These are phyloP conservation scores for Candida boidinii DNA, from an alignment of 805 yeast species.

Conservation along the genomic window DNA sequence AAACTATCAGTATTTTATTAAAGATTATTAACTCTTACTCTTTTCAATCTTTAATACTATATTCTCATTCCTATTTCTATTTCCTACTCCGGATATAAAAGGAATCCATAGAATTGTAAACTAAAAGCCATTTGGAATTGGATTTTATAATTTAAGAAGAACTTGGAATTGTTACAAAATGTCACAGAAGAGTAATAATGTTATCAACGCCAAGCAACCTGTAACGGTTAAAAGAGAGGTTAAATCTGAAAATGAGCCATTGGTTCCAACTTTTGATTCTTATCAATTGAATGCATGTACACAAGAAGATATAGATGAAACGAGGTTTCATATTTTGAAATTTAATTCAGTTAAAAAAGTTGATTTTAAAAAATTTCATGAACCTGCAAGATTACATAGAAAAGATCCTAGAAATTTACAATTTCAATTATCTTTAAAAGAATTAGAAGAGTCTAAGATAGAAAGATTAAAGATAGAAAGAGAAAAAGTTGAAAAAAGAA, in stretches of 20 bases:
- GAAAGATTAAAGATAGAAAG: slow-evolving; percentile 28
- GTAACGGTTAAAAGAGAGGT: not conserved
- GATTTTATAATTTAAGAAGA: too few relatives aligned
- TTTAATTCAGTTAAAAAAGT: slow-evolving; percentile 69
- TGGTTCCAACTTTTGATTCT: slow-evolving; percentile 25
- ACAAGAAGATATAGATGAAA: slow-evolving; percentile 59
- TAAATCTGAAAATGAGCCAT: not conserved
- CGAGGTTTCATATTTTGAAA: slow-evolving; percentile 72
- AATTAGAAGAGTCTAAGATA: slow-evolving; percentile 54
- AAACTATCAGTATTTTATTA: too few relatives aligned
- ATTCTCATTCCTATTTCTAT: too few relatives aligned
- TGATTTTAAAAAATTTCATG: slow-evolving; percentile 58
- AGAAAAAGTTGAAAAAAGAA: slow-evolving; percentile 31
- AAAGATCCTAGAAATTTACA: slow-evolving; percentile 91
- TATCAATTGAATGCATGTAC: slow-evolving; percentile 66
- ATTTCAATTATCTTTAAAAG: slow-evolving; percentile 72
- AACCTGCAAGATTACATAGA: slow-evolving; percentile 83
- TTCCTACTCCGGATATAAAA: too few relatives aligned
- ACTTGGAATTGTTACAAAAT: too few relatives aligned
- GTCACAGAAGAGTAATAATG: too few relatives aligned
- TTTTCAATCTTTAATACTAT: too few relatives aligned
- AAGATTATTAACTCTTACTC: too few relatives aligned
- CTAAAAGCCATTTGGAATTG: too few relatives aligned
- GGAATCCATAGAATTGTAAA: too few relatives aligned
- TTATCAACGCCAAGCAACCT: not conserved